phyloP scores from a whole-genome alignment of 345 rosid species.

The Tarenaya hassleriana region DNA sequence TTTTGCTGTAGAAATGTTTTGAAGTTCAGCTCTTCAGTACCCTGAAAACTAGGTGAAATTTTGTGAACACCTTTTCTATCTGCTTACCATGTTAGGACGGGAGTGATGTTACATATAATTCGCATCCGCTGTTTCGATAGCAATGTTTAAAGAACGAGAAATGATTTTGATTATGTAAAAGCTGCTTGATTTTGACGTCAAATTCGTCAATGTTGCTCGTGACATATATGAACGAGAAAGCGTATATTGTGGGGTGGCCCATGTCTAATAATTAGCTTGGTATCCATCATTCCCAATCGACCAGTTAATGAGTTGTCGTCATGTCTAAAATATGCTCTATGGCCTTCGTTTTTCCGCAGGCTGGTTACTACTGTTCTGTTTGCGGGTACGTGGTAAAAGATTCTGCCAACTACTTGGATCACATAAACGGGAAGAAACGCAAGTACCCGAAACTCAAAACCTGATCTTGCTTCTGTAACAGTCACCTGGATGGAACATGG shows the following conservation, averaged over 20 bases:
- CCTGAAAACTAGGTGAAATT: background rate
- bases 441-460: slow-evolving; percentile 19
- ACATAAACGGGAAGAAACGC: slow-evolving; percentile 99
- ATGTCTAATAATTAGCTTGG: too few relatives aligned
- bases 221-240: too few relatives aligned
- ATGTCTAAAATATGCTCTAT: slow-evolving; percentile 7
- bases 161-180: background rate
- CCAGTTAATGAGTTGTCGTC: slow-evolving; percentile 6
- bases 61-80: slow-evolving; percentile 6
- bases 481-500: slow-evolving; percentile 11
- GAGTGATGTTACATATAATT: background rate
- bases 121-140: too few relatives aligned
- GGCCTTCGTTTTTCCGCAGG: slow-evolving; percentile 41
- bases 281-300: background rate
- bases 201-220: too few relatives aligned
- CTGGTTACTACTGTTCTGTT: slow-evolving; percentile 90
- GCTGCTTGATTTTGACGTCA: background rate
- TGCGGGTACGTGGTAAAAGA: slow-evolving; percentile 98
- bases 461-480: slow-evolving; percentile 6
- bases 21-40: slow-evolving; percentile 7
- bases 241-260: too few relatives aligned
- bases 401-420: slow-evolving; percentile 98
- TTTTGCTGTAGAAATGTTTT: background rate
- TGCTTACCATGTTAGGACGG: slow-evolving; percentile 1
- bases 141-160: too few relatives aligned